Percentiles rank a stretch among this genome's conserved stretches.
These are phyloP conservation scores for Sporothrix pallida DNA, from an alignment of 2,329 filamentous ascomycete species.

Conservation along the genomic window DNA sequence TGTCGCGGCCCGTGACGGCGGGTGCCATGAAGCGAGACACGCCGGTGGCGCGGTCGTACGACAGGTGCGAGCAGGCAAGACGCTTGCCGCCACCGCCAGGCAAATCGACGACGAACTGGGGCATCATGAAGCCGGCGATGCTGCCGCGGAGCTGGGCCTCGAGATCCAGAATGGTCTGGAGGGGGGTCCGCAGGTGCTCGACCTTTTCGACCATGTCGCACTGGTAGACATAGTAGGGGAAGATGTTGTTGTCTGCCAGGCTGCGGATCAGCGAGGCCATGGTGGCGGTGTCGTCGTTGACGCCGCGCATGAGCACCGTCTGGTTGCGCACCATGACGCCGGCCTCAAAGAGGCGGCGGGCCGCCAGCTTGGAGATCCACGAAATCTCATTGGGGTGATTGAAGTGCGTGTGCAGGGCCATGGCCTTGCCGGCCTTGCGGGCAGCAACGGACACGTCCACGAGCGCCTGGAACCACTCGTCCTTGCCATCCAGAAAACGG, in stretches of 20 bases:
- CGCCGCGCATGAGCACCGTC: constrained; percentile 61
- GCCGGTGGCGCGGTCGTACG: constrained; percentile 60
- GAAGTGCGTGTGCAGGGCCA: constrained; percentile 70
- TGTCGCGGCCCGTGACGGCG: constrained; percentile 54
- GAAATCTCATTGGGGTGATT: constrained; percentile 67
- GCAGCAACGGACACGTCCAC: constrained; percentile 55
- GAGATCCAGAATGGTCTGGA: constrained; percentile 63
- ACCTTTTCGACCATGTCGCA: constrained; percentile 66
- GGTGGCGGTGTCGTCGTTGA: constrained; percentile 61
- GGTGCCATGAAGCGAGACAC: constrained; percentile 63
- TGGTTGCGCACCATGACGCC: constrained; percentile 66
- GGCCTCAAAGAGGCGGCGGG: constrained; percentile 55
- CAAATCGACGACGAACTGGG: constrained; percentile 67
- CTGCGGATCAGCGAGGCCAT: constrained; percentile 60
- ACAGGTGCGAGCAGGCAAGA: constrained; percentile 58
- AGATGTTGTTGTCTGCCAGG: constrained; percentile 62
- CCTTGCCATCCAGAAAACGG: constrained; percentile 57
- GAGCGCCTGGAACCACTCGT: constrained; percentile 60
- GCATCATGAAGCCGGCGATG: constrained; percentile 67
- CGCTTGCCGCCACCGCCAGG: constrained; percentile 69
- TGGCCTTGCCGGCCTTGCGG: constrained; percentile 60
- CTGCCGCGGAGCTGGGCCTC: constrained; percentile 64
- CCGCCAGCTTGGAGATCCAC: constrained; percentile 62
- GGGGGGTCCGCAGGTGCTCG: constrained; percentile 67
- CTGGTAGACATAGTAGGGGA: constrained; percentile 71